Evolutionary conservation across 805 yeast species (phyloP), one percentile per base, ranked within the genome.

Genomic region (Helenozyma baotianmanensis): DNA sequence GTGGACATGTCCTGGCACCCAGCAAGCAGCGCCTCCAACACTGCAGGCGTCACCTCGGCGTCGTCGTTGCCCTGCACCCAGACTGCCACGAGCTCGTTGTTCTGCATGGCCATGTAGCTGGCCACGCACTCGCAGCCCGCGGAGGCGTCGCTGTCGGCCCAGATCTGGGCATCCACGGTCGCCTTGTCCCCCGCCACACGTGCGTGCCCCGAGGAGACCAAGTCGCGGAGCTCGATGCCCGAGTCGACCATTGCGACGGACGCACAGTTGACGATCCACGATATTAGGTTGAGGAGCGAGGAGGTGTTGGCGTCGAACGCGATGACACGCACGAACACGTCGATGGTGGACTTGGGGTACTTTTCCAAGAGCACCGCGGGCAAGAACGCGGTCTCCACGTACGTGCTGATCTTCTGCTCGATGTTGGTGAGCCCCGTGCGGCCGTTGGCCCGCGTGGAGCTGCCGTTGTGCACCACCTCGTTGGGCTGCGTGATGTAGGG

Each of bases 271-370:
- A 76, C 67, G 3, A 80, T 61, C 62, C 79, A 74, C 15, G 72
- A 67, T 14, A 65, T 53, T 33, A 71, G 57, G 29, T 71, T 64
- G 27, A 64, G 48, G 30, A 68, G 48, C 7, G 53, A 51, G 16
- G 33, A 14, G 9, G 56, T 48, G 30, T 51, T 47, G 11, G 56
- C 33, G 17, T 50, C 43, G 3, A 64, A 51, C n/a, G 80, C 67
- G 18, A 89, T 69, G 6, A 90, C 63, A 24, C 81, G 75, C 5
- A 92, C 64, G 41, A 80, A 81, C 11, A 90, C 72, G 50, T 82
- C 92, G 36, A 90, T 85, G 13, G 89, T 78, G 2, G 96, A 84
- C 57, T 90, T 90, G 4, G 97, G 97, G 55, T 92, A 92, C 40
- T 80, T 78, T 10, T 74, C 74, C 21, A 86, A 62, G 13, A 80